Percentiles rank a stretch among this genome's conserved stretches.
These are phyloP conservation scores for Priceomyces fermenticarens DNA, from an alignment of 805 yeast species.

Conservation along the genomic window DNA sequence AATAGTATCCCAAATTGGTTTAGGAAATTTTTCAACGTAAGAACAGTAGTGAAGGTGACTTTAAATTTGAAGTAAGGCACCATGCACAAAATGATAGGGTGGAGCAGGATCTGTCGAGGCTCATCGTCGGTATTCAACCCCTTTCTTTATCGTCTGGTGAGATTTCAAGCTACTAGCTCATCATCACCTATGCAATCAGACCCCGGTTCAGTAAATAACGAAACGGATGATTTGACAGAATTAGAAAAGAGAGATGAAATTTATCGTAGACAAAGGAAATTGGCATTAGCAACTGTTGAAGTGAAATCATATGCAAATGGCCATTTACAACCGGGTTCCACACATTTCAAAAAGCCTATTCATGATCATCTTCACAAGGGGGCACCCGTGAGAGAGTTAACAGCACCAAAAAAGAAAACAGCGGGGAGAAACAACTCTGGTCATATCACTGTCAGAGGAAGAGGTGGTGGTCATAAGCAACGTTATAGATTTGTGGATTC, in stretches of 20 bases:
- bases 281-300: slow-evolving; percentile 65
- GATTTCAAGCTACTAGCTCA: slow-evolving; percentile 1
- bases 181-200: not conserved
- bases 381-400: slow-evolving; percentile 71
- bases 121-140: not conserved
- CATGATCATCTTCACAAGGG: slow-evolving; percentile 88
- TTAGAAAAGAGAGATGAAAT: slow-evolving; percentile 77
- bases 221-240: slow-evolving; percentile 50
- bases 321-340: slow-evolving; percentile 73
- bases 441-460: slow-evolving; percentile 84
- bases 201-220: not conserved
- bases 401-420: slow-evolving; percentile 64
- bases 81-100: slow-evolving; percentile 1
- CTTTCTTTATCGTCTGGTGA: not conserved
- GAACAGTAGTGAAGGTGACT: not conserved
- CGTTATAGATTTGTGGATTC: slow-evolving; percentile 83
- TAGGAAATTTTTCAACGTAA: slow-evolving; percentile 2
- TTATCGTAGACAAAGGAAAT: slow-evolving; percentile 67
- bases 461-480: slow-evolving; percentile 96
- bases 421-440: slow-evolving; percentile 93
- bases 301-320: slow-evolving; percentile 74
- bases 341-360: slow-evolving; percentile 86
- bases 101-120: slow-evolving; percentile 2
- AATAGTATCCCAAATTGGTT: not conserved
- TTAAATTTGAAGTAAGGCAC: too few species aligned